Percentiles rank a stretch among this genome's conserved stretches.
Evolutionary conservation across 805 yeast species (phyloP).

Genomic region (Sugiyamaella marilandica): DNA sequence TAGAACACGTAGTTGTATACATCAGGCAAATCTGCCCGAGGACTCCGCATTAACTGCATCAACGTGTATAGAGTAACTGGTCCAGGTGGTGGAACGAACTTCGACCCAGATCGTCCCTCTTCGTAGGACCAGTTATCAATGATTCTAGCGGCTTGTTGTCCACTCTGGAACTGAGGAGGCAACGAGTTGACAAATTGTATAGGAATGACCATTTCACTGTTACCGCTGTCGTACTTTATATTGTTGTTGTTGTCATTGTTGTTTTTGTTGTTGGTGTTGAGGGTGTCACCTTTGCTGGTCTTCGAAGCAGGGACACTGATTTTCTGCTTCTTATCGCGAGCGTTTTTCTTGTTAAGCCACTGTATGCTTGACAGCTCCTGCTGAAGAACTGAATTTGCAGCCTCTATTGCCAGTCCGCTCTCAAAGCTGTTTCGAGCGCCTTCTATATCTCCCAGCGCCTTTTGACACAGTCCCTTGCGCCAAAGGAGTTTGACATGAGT

Average conservation of each 20-base stretch:
- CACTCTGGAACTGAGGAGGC: constrained; percentile 11
- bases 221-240: background rate
- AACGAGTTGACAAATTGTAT: constrained; percentile 16
- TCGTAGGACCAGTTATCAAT: background rate
- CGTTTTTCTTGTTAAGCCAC: no score
- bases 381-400: constrained; percentile 12
- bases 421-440: constrained; percentile 11
- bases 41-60: constrained; percentile 19
- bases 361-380: constrained; percentile 11
- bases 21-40: constrained; percentile 14
- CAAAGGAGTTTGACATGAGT: constrained; percentile 16
- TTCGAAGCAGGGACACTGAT: background rate
- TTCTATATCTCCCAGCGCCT: constrained; percentile 10
- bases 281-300: background rate
- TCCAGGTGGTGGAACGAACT: constrained; percentile 12
- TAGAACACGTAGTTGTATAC: constrained; percentile 16
- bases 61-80: constrained; percentile 14
- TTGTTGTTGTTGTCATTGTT: no score
- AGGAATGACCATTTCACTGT: constrained; percentile 1
- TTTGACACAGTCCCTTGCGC: constrained; percentile 16
- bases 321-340: no score
- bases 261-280: no score
- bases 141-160: background rate
- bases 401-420: constrained; percentile 14
- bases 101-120: background rate